Evolutionary conservation across 2,329 filamentous ascomycete genomes (phyloP).

Genomic region (Diplodia seriata): DNA sequence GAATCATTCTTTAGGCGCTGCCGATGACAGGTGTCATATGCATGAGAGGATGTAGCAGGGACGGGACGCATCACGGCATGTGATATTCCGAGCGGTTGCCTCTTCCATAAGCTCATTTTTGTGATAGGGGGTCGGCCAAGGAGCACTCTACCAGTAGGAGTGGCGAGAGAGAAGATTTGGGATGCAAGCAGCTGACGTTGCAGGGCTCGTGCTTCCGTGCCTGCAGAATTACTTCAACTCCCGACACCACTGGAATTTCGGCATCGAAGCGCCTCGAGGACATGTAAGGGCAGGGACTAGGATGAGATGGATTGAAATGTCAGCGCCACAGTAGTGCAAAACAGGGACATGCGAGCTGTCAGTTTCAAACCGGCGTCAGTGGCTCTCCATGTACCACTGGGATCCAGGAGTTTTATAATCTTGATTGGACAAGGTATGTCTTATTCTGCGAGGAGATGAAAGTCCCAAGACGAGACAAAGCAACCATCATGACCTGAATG

Average conservation of each 20-base stretch:
- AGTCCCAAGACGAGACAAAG: neutral
- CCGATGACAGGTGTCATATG: slow-evolving; percentile 2
- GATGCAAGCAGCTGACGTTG: slow-evolving; percentile 16
- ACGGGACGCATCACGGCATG: neutral
- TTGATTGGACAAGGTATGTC: neutral
- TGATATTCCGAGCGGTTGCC: neutral
- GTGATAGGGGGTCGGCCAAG: neutral
- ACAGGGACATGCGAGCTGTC: neutral
- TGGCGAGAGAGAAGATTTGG: neutral
- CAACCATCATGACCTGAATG: neutral
- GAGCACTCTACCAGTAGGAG: neutral
- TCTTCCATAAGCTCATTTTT: no score
- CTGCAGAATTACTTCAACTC: neutral
- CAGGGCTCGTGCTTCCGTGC: slow-evolving; percentile 9
- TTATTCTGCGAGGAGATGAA: neutral
- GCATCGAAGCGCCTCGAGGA: neutral
- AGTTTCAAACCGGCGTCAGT: neutral
- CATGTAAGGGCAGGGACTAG: neutral
- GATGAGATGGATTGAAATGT: neutral
- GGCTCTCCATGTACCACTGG: neutral
- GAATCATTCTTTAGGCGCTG: neutral
- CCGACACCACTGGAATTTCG: neutral
- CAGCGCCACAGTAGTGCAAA: slow-evolving; percentile 16
- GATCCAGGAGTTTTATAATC: neutral
- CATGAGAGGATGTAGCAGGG: neutral